A percentile compares a stretch with the other conserved stretches of the same genome.
Evolutionary conservation across 257 asterid genomes (phyloP).

Genomic region (Plantago major): DNA sequence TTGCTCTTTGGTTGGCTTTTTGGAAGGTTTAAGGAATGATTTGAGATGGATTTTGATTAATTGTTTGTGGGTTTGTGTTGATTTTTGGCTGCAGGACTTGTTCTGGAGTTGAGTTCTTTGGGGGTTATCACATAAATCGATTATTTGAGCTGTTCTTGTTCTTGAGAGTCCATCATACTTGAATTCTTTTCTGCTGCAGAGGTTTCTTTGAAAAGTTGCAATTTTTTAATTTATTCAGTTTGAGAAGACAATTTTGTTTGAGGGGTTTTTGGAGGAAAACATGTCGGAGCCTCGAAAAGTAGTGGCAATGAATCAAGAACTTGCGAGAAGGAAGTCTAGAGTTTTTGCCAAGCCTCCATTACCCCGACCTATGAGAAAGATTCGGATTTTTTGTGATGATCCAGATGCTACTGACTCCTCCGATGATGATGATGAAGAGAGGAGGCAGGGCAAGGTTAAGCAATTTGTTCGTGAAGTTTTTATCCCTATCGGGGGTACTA

Average conservation of each 20-base stretch:
- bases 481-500: constrained; percentile 23
- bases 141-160: constrained; percentile 41
- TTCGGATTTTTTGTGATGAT: constrained; percentile 60
- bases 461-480: constrained; percentile 45
- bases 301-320: constrained; percentile 19
- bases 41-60: constrained; percentile 23
- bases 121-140: constrained; percentile 84
- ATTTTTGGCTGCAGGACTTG: constrained; percentile 66
- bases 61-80: constrained; percentile 1
- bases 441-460: constrained; percentile 31
- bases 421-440: constrained; percentile 44
- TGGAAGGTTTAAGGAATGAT: constrained; percentile 26
- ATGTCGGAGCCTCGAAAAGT: constrained; percentile 28
- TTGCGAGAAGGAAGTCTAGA: constrained; percentile 24
- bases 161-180: constrained; percentile 40
- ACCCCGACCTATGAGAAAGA: constrained; percentile 29
- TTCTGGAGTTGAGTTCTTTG: constrained; percentile 84
- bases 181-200: neutral
- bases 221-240: constrained; percentile 18
- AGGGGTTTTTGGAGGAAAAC: constrained; percentile 34
- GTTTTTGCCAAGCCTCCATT: neutral
- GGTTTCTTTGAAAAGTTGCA: neutral
- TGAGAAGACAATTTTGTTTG: constrained; percentile 25
- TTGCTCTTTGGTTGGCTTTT: constrained; percentile 1
- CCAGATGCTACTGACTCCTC: constrained; percentile 95